Base-by-base conservation (phyloP, 2,329 filamentous ascomycete species). In the Leptographium radiaticola region DNA sequence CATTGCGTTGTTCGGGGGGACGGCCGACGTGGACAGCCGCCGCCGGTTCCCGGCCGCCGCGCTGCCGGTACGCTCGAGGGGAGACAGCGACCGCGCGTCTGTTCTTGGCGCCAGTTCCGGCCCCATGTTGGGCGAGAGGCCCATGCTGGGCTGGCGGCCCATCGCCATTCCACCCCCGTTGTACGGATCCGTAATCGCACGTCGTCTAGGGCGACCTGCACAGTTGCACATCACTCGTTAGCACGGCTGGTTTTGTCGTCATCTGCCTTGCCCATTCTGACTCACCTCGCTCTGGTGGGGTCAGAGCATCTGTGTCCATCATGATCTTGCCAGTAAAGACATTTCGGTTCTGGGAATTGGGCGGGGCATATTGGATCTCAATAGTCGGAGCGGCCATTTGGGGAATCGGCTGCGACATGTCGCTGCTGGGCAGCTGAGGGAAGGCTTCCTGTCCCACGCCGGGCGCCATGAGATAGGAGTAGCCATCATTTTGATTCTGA, bases 341-440 rank as follows among this genome's bases (percentile, higher is more conserved):
- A 60, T 75, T 81, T 52, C 75, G 78, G 62, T 80, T 80, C 55
- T 78, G 72, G 52, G 86, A 80, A 10, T 83, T 83, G 10, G 49
- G 49, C 30, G 90, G 90, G 16, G 89, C 90, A 67, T 88, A 89
- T 65, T 95, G 87, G 61, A 96, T 93, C 64, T 93, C 95, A 68
- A 96, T 96, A 51, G 90, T 87, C 0, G 90, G 90, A n/a, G 90
- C 87, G 4, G 85, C 86, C 84, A 95, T 93, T 60, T 86, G 78
- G 50, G 83, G 80, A 47, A 63, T 64, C 51, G 79, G 81, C 64
- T 79, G 82, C 7, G 81, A 79, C 65, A 87, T 78, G 55, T 90
- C 86, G 34, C 67, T 66, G 30, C 73, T 70, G 53, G 73, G 70
- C 15, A 81, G 66, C 34, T 71, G 66, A 7, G 78, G 75, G 60